Evolutionary conservation across 2,329 filamentous ascomycete species (phyloP), one percentile per base, ranked within the genome.

Genomic region (Hymenoscyphus occultus): DNA sequence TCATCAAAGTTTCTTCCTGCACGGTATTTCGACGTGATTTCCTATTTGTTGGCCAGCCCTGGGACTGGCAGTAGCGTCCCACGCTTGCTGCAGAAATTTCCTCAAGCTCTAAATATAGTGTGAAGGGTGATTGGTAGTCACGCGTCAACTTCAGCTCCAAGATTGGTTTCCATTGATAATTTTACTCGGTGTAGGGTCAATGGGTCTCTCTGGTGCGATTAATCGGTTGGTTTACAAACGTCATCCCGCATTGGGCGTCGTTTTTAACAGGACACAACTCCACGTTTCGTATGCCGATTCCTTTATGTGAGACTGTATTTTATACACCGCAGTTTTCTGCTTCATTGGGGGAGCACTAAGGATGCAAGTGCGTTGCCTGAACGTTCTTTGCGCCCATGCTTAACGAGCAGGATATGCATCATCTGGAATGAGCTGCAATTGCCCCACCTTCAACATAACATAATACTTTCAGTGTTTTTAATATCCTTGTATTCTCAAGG

Each of bases 51-150:
- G 14, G 16, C 54, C 31, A 7, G 39, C 45, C 7, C 59, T 6
- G n/a, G 48, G 48, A n/a, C 28, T 28, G 56, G n/a, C 16, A 57
- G 5, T 45, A 62, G 39, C 28, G 39, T 39, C 63, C 58, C 32
- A 51, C 39, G 9, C 54, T 32, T 64, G 56, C 63, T 61, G 63
- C 59, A 59, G 39, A 61, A 60, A 39, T 61, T 14, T 57, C 31
- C 6, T 19, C 22, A 57, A 54, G 12, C 28, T 58, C 63, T 64
- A 64, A 64, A 61, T 51, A 51, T 64, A 64, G 54, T 48, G 28
- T 28, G 5, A n/a, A 45, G 42, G 58, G 22, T 51, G 58, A 64
- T 64, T 64, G 59, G 45, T 64, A 61, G 48, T 60, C 51, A 51
- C 61, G 51, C 63, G 48, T 56, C 51, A 40, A 51, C 59, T 61